phyloP scores from a whole-genome alignment of 164 flowering plant species.

The Dillenia turbinata region DNA sequence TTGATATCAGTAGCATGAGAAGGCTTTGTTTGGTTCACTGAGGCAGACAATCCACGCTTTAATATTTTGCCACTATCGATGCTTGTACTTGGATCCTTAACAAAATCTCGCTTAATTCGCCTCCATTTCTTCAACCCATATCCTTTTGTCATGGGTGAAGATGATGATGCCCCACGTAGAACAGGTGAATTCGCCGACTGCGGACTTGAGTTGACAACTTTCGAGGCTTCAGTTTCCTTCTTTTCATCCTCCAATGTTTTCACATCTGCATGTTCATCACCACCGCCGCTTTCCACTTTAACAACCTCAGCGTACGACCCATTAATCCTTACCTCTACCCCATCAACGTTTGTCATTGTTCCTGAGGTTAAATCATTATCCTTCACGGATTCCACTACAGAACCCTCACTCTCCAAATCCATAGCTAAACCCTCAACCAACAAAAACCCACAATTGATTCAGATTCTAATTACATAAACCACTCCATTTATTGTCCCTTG shows the following conservation, averaged over 20 bases:
- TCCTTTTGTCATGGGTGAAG: conserved; percentile 43
- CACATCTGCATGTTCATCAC: conserved; percentile 5
- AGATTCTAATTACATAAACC: too few species aligned
- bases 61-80: conserved; percentile 40
- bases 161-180: conserved; percentile 11
- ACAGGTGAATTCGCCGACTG: conserved; percentile 15
- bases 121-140: conserved; percentile 86
- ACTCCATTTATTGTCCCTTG: too few species aligned
- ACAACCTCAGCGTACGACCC: conserved; percentile 24
- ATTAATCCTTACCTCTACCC: conserved; percentile 19
- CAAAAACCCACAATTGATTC: neutral
- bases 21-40: conserved; percentile 16
- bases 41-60: conserved; percentile 46
- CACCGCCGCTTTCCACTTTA: neutral
- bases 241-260: neutral
- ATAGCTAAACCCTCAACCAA: conserved; percentile 13
- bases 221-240: conserved; percentile 11
- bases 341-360: conserved; percentile 12
- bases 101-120: conserved; percentile 49
- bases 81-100: conserved; percentile 30
- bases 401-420: conserved; percentile 40
- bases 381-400: conserved; percentile 24
- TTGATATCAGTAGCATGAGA: conserved; percentile 19
- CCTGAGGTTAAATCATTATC: conserved; percentile 26
- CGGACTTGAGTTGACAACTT: conserved; percentile 12